Conservation (phyloP, 2,329 filamentous ascomycete species). For the Neonectria neomacrospora region DNA sequence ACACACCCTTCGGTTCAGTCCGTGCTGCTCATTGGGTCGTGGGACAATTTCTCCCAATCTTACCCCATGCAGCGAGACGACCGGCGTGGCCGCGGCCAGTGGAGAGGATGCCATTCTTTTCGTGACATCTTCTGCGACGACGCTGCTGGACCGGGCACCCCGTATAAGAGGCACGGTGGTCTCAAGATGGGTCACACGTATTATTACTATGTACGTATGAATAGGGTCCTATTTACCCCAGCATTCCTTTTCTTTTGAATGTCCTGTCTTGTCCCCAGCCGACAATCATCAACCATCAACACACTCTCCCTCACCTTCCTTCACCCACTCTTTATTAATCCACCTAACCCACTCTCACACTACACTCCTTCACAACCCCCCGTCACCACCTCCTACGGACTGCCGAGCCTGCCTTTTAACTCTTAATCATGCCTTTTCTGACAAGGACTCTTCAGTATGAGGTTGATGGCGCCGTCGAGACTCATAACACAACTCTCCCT, state of each 20-base stretch:
- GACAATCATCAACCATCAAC: conserved; percentile 28
- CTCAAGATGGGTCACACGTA: conserved; percentile 94
- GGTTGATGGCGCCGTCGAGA: conserved; percentile 80
- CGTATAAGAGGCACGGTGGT: conserved; percentile 73
- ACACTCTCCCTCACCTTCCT: not conserved
- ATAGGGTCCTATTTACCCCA: conserved; percentile 28
- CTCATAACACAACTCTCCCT: conserved; percentile 76
- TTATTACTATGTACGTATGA: conserved; percentile 85
- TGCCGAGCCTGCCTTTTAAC: conserved; percentile 4
- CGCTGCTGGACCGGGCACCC: conserved; percentile 50
- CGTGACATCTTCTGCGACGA: conserved; percentile 87
- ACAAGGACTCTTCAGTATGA: conserved; percentile 72
- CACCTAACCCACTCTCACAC: conserved; percentile 8
- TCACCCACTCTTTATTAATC: conserved; percentile 6
- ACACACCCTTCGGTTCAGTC: conserved; percentile 71
- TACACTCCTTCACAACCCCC: conserved; percentile 13
- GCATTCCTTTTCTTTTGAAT: conserved; percentile 9
- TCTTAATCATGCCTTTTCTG: conserved; percentile 28
- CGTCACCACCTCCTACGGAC: conserved; percentile 1
- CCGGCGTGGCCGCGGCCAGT: conserved; percentile 78
- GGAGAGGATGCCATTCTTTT: conserved; percentile 90
- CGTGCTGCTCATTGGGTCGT: conserved; percentile 88
- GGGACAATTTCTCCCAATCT: conserved; percentile 88
- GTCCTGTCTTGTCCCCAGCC: not conserved
- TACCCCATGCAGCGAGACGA: conserved; percentile 86